These are phyloP conservation scores for Acer negundo DNA, from an alignment of 345 rosid genomes.

Conservation along the genomic window DNA sequence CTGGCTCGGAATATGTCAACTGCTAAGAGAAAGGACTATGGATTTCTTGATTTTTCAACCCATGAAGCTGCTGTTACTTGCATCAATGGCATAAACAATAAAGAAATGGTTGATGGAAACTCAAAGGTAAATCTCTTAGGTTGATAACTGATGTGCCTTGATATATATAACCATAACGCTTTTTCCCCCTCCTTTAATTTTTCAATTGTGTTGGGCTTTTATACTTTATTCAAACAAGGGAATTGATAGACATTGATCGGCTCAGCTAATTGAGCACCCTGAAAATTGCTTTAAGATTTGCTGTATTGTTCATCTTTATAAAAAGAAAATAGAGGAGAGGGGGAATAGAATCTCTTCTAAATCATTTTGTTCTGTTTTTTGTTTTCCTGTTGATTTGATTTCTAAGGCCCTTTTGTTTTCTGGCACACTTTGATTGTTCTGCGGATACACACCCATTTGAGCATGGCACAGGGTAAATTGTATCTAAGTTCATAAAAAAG, in stretches of 20 bases:
- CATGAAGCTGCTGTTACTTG: conserved; percentile 60
- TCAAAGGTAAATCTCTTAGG: conserved; percentile 39
- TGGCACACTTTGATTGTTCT: background rate
- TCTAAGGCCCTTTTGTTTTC: background rate
- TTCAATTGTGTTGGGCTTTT: background rate
- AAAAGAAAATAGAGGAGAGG: background rate
- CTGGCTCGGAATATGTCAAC: conserved; percentile 65
- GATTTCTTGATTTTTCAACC: conserved; percentile 58
- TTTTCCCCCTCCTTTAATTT: background rate
- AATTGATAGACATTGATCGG: background rate
- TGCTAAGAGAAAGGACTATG: conserved; percentile 67
- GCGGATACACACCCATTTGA: background rate
- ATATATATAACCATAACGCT: background rate
- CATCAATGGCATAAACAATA: conserved; percentile 49
- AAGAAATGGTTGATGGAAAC: conserved; percentile 40
- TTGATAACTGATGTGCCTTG: conserved; percentile 13
- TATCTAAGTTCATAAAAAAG: background rate
- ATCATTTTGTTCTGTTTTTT: background rate
- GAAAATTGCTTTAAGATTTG: background rate
- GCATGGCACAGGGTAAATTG: background rate
- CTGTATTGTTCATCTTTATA: background rate
- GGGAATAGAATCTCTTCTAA: background rate
- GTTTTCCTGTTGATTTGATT: background rate
- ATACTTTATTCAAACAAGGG: background rate
- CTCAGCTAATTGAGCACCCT: background rate